Conservation (phyloP, 148 eudicot species). For the Vaccinium corymbosum region DNA sequence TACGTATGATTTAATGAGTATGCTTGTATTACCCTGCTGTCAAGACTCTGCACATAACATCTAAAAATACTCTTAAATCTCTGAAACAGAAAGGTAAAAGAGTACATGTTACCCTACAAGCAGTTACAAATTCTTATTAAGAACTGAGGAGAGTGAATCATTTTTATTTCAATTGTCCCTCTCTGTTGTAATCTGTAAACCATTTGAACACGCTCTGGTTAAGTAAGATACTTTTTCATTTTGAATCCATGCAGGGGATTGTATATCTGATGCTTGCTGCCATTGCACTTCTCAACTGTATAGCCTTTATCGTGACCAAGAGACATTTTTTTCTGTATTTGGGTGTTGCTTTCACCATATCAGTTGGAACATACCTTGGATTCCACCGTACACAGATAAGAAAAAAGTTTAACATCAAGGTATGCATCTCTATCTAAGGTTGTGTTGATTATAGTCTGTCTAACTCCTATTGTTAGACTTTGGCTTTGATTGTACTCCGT, state of each 20-base stretch:
- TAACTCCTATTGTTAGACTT: not conserved
- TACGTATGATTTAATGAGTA: not conserved
- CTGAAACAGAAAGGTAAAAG: not conserved
- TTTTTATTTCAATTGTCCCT: not conserved
- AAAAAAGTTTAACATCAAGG: conserved; percentile 81
- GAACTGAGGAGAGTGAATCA: not conserved
- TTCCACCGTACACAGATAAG: conserved; percentile 64
- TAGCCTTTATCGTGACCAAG: conserved; percentile 53
- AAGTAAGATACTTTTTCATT: not conserved
- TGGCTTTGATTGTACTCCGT: not conserved
- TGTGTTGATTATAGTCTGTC: not conserved
- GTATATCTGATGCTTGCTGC: conserved; percentile 44
- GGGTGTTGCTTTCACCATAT: conserved; percentile 52
- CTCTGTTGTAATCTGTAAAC: not conserved
- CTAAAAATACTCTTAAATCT: not conserved
- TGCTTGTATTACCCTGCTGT: not conserved
- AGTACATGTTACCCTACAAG: not conserved
- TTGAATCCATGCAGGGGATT: conserved; percentile 50
- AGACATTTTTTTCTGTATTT: conserved; percentile 57
- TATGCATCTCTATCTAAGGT: conserved; percentile 28
- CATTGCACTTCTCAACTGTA: conserved; percentile 44
- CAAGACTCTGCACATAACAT: not conserved
- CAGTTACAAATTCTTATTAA: not conserved
- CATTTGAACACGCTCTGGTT: not conserved
- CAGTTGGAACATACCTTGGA: conserved; percentile 62